phyloP scores from a whole-genome alignment of 2,329 filamentous ascomycete species.

The Bipolaris bicolor region DNA sequence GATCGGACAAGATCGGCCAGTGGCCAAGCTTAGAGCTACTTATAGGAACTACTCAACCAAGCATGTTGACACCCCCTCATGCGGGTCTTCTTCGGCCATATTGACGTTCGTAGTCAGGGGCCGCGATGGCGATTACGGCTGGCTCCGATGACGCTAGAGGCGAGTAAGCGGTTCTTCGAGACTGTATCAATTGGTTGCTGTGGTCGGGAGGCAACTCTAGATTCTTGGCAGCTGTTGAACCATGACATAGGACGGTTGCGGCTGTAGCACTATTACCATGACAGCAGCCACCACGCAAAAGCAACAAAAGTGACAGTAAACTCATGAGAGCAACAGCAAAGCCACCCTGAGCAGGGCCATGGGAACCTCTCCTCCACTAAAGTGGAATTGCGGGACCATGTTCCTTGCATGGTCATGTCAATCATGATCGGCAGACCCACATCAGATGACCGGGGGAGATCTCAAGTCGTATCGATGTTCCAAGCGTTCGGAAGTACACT shows the following conservation, averaged over 20 bases:
- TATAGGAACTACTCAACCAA: background rate
- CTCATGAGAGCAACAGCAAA: background rate
- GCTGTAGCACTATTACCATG: background rate
- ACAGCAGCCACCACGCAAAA: background rate
- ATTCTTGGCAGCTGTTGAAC: background rate
- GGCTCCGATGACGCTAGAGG: background rate
- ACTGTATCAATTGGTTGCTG: background rate
- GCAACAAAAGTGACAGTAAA: background rate
- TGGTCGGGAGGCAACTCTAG: background rate
- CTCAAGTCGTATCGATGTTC: background rate
- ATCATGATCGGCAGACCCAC: constrained; percentile 13
- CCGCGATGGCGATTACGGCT: background rate
- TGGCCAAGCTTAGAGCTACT: background rate
- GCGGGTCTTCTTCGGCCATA: constrained; percentile 10
- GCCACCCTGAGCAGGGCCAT: background rate
- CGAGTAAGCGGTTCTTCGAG: background rate
- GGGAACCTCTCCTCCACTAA: background rate
- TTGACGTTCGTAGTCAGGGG: constrained; percentile 6
- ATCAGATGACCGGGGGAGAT: background rate
- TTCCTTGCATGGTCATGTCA: background rate
- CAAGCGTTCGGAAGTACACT: background rate
- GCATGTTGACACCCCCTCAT: background rate
- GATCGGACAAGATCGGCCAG: constrained; percentile 10
- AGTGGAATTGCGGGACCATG: background rate
- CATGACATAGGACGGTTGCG: background rate